Evolutionary conservation across 257 asterid species (phyloP).

Genomic region (Lycium ferocissimum): DNA sequence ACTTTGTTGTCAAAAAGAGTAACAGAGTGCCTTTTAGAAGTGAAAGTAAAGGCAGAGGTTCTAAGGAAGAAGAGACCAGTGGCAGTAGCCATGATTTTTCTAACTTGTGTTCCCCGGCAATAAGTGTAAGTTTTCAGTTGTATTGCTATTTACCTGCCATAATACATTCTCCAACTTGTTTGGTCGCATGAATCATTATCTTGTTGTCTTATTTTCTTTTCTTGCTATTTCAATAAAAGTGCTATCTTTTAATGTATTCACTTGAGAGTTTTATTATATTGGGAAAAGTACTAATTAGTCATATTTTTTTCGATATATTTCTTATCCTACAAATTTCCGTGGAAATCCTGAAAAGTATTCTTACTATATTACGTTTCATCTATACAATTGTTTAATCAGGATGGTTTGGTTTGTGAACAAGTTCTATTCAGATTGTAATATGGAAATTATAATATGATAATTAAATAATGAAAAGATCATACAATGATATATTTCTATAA

Average conservation of each 20-base stretch:
- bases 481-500: not conserved
- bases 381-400: no score
- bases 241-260: no score
- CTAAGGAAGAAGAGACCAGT: constrained; percentile 48
- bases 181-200: constrained; percentile 22
- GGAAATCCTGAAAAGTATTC: not conserved
- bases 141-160: not conserved
- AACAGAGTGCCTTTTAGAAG: constrained; percentile 38
- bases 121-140: not conserved
- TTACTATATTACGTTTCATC: not conserved
- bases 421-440: not conserved
- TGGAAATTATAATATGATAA: not conserved
- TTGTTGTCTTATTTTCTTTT: not conserved
- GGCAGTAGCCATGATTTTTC: constrained; percentile 32
- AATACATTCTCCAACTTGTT: not conserved
- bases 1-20: constrained; percentile 34
- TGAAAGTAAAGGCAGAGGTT: constrained; percentile 41
- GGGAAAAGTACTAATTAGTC: not conserved
- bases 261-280: no score
- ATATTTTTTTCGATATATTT: not conserved
- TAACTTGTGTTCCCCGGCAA: not conserved
- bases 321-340: no score
- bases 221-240: no score
- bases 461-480: not conserved
- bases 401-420: not conserved